Conservation (phyloP, 306 rosid genomes). For the Gastrolobium villosum region DNA sequence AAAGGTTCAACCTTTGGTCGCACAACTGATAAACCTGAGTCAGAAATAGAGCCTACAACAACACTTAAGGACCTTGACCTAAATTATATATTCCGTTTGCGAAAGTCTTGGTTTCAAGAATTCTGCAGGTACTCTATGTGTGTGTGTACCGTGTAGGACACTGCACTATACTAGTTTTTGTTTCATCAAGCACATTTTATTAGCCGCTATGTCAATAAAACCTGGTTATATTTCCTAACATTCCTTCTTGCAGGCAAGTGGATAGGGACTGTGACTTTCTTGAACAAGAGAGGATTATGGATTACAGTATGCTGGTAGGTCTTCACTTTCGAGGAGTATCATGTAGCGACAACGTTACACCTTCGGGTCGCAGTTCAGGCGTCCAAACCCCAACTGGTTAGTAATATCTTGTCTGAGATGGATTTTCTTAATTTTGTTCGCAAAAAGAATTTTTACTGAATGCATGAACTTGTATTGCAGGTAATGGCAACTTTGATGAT, state of each 20-base stretch:
- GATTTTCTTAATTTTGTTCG: constrained; percentile 11
- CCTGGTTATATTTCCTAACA: constrained; percentile 31
- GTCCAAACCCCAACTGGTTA: constrained; percentile 61
- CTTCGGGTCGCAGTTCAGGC: constrained; percentile 55
- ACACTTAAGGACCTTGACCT: constrained; percentile 98
- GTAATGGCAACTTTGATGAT: constrained; percentile 50
- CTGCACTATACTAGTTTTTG: not conserved
- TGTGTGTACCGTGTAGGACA: not conserved
- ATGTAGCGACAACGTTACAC: constrained; percentile 48
- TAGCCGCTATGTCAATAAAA: constrained; percentile 3
- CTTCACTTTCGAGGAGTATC: constrained; percentile 87
- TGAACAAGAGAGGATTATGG: constrained; percentile 98
- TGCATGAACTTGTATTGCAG: constrained; percentile 51
- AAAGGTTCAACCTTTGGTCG: constrained; percentile 98
- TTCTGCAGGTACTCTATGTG: constrained; percentile 66
- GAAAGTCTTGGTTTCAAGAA: constrained; percentile 85
- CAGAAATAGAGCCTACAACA: constrained; percentile 87
- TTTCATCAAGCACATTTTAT: constrained; percentile 24
- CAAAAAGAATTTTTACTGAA: constrained; percentile 41
- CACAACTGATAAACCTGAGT: constrained; percentile 81
- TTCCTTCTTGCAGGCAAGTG: constrained; percentile 82
- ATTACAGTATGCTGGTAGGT: constrained; percentile 95
- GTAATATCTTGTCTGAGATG: constrained; percentile 53
- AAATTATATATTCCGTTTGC: constrained; percentile 86
- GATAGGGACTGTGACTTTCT: constrained; percentile 94